Percentiles rank a stretch among this genome's conserved stretches.
Conservation (phyloP, 192 early-diverging fungal genomes). For the Chytriomyces sp. region DNA sequence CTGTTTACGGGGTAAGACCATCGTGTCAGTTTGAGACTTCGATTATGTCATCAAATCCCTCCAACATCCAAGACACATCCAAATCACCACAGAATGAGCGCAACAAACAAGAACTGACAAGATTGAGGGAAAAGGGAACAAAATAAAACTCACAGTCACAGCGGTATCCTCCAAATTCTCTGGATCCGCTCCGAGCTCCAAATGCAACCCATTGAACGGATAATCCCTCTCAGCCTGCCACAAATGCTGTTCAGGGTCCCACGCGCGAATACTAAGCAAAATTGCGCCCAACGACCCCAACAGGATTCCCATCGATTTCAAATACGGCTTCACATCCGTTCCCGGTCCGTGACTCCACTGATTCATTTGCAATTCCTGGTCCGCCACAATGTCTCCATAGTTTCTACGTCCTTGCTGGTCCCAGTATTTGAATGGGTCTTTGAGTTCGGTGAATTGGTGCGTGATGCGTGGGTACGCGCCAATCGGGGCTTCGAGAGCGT, state of each 20-base stretch:
- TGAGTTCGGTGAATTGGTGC: constrained; percentile 49
- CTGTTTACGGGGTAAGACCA: not conserved
- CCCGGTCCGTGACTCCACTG: constrained; percentile 49
- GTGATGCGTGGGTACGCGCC: constrained; percentile 57
- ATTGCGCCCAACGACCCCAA: constrained; percentile 35
- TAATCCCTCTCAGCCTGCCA: constrained; percentile 55
- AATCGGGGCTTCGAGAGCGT: constrained; percentile 45
- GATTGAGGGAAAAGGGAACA: no score
- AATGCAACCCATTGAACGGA: constrained; percentile 55
- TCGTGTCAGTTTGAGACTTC: not conserved
- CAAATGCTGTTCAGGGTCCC: constrained; percentile 47
- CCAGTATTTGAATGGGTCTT: constrained; percentile 60
- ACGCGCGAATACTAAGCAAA: constrained; percentile 32
- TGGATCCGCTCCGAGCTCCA: constrained; percentile 61
- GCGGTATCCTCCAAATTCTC: constrained; percentile 44
- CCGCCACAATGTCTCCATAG: constrained; percentile 58
- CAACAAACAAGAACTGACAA: not conserved
- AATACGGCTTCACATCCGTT: constrained; percentile 23
- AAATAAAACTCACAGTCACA: constrained; percentile 33
- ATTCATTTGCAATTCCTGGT: constrained; percentile 52
- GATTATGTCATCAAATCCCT: not conserved
- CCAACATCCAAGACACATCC: not conserved
- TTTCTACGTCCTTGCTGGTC: constrained; percentile 59
- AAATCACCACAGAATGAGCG: not conserved
- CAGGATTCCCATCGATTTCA: constrained; percentile 35